phyloP scores from a whole-genome alignment of 257 asterid genomes.

The Thymus mandschuricus region DNA sequence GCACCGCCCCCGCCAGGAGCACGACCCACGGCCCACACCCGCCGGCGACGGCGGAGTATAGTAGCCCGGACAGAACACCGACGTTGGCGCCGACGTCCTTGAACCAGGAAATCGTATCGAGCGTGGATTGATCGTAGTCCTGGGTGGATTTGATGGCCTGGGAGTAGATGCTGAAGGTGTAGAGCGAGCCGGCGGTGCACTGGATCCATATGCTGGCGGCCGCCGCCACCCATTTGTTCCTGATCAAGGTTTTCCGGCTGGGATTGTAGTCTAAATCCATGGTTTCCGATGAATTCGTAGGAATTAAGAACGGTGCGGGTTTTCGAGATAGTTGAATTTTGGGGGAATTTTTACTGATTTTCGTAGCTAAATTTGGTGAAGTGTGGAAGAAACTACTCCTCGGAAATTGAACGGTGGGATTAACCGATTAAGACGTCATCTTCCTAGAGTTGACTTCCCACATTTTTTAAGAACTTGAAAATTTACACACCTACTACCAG shows the following conservation, averaged over 20 bases:
- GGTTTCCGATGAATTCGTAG: no score
- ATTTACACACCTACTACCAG: no score
- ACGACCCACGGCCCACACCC: constrained; percentile 76
- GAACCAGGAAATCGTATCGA: constrained; percentile 74
- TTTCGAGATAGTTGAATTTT: no score
- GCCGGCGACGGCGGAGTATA: constrained; percentile 58
- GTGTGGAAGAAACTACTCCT: background rate
- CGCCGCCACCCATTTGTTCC: constrained; percentile 73
- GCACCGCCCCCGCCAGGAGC: constrained; percentile 66
- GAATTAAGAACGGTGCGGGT: constrained; percentile 14
- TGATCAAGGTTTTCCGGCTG: constrained; percentile 50
- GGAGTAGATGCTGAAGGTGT: constrained; percentile 90
- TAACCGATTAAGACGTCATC: no score
- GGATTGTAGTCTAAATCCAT: constrained; percentile 63
- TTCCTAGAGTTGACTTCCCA: no score
- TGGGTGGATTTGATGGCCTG: constrained; percentile 70
- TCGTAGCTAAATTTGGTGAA: background rate
- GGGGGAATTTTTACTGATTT: background rate
- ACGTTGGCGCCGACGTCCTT: constrained; percentile 91
- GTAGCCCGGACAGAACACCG: constrained; percentile 78
- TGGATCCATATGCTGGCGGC: constrained; percentile 92
- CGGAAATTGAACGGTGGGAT: background rate
- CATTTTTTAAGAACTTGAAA: no score
- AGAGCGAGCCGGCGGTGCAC: constrained; percentile 84
- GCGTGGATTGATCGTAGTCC: constrained; percentile 76